Conservation (phyloP, 106 monocot species). For the Amphibolis antarctica region DNA sequence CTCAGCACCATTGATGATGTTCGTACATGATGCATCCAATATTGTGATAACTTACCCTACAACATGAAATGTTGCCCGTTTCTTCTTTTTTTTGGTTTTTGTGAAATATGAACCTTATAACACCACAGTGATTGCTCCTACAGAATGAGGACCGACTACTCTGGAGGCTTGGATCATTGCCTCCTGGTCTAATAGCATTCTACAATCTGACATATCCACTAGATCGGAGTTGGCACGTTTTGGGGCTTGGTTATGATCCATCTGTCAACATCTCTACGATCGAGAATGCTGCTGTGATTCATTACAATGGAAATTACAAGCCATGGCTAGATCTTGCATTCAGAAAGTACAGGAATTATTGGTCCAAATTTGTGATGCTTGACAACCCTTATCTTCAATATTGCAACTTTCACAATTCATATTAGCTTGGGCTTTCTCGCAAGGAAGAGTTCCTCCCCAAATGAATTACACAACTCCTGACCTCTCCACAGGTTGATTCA, state of each 20-base stretch:
- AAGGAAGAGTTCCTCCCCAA: too few species aligned
- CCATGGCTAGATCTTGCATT: conserved; percentile 59
- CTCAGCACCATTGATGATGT: too few species aligned
- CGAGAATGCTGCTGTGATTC: conserved; percentile 41
- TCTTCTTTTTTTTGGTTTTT: too few species aligned
- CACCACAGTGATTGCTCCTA: neutral
- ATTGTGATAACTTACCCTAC: too few species aligned
- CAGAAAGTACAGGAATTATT: conserved; percentile 38
- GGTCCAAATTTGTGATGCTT: conserved; percentile 27
- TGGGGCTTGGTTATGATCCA: conserved; percentile 58
- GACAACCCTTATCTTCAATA: conserved; percentile 19
- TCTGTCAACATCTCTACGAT: conserved; percentile 22
- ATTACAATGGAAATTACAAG: conserved; percentile 65
- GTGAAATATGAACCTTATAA: too few species aligned
- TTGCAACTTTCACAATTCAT: conserved; percentile 6
- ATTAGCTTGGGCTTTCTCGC: neutral
- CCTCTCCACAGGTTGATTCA: too few species aligned
- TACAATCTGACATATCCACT: conserved; percentile 42
- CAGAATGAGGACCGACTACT: conserved; percentile 50
- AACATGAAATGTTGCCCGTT: too few species aligned
- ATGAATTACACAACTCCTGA: too few species aligned
- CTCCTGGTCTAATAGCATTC: conserved; percentile 56
- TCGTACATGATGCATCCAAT: too few species aligned
- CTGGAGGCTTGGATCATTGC: conserved; percentile 57
- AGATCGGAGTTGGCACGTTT: conserved; percentile 49